Evolutionary conservation across 164 flowering plant genomes (phyloP).

Genomic region (grape (Vitis vinifera)): ASM3070453v1 NC_081810.1:23856501-23857000

Average conservation of each 20-base stretch:
- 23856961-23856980: slow-evolving; percentile 80
- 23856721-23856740: neutral
- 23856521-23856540: too few species aligned
- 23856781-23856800: slow-evolving; percentile 85
- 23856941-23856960: slow-evolving; percentile 64
- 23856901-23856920: slow-evolving; percentile 49
- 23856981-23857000: slow-evolving; percentile 35
- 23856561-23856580: too few species aligned
- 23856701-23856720: neutral
- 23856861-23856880: slow-evolving; percentile 29
- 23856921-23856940: slow-evolving; percentile 74
- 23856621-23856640: too few species aligned
- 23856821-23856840: slow-evolving; percentile 47
- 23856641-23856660: too few species aligned
- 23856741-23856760: slow-evolving; percentile 50
- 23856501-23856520: too few species aligned
- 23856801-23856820: slow-evolving; percentile 85
- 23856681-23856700: neutral
- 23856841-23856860: slow-evolving; percentile 29
- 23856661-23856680: too few species aligned
- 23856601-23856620: too few species aligned
- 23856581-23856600: too few species aligned
- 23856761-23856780: slow-evolving; percentile 86
- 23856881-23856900: slow-evolving; percentile 41
- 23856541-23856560: too few species aligned